Evolutionary conservation across 345 rosid genomes (phyloP), one percentile per base, ranked within the genome.

Genomic region (Corymbia maculata): DNA sequence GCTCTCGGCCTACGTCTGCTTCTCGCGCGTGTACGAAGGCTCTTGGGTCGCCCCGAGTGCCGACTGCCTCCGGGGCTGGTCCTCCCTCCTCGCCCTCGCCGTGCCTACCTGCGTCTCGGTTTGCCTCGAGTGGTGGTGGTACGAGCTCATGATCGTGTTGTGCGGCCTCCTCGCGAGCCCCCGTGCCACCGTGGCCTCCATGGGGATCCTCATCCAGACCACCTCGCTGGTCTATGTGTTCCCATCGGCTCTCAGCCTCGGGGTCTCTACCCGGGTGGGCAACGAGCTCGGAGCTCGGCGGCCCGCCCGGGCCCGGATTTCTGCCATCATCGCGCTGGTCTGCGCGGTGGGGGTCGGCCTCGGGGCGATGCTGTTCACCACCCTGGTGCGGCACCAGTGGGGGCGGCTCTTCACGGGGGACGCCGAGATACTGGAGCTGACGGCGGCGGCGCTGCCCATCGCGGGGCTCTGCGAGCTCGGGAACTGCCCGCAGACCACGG

Each of bases 111-210:
- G 99, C 86, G 92, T 92, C 55, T 98, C 99, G 0, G 99, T 98
- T 50, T 98, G 99, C 89, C 95, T 98, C 45, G 99, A 98, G 86
- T 98, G 99, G 99, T 98, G 99, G 99, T 98, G 99, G 99, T 98
- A 98, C 42, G 99, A 98, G 90, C 91, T 98, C 88, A 98, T 97
- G 99, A 98, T 98, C 93, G 87, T 98, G 91, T 86, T 98, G 57
- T 97, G 97, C 68, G 99, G 99, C 32, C 95, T 98, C 57, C 94
- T 98, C 59, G 90, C 85, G 8, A 95, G 96, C 90, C 99, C 99
- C 42, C 95, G 93, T 90, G 97, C 99, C 57, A 95, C 98, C 64
- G 92, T 98, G 85, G 95, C 99, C 87, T 98, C 99, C 28, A 98
- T 97, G 99, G 99, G 99, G 47, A 96, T 98, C 79, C 94, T 98